Evolutionary conservation across 116 monocot genomes (phyloP), one percentile per base, ranked within the genome.

Genomic region (Zostera marina): DNA sequence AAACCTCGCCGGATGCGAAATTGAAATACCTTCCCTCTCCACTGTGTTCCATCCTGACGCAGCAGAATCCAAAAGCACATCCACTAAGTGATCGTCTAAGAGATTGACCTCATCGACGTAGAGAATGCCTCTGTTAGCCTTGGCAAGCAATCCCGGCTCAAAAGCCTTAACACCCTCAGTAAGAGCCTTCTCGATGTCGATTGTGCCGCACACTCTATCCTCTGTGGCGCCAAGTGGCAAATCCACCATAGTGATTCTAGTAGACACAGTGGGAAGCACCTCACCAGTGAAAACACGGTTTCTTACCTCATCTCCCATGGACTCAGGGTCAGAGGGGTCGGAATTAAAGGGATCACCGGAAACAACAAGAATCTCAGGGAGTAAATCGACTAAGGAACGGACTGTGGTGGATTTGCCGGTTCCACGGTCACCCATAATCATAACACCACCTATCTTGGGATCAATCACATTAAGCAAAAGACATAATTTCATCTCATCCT

Each of bases 21-120:
- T 91, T 2, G 99, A 99, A 40, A 99, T 99, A 8, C 99, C 99
- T 60, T 99, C 99, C 22, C 99, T 71, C 68, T 99, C 99, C 39
- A 99, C 99, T 2, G 99, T 99, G 73, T 99, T 99, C 99, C 99
- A 99, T 0, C 99, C 99, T 5, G 99, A 99, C 1, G 99, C 99
- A 16, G 99, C 99, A 15, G 99, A 83, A 59, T 99, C 99, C 20
- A 99, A 68, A 17, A 99, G 75, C 22, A 99, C 99, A 43, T 99
- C 99, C 17, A 99, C 99, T 46, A 99, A 62, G 67, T 99, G 99
- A 63, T 99, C 99, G 24, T 99, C 99, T 54, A 99, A 65, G 19
- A 99, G 77, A 53, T 99, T 99, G n/a, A 99, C 99, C 67, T 99
- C 99, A 11, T 99, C 99, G 0, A 99, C 91, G 44, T 99, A 99